Conservation (phyloP, 345 rosid species). For the Stellera chamaejasme region DNA sequence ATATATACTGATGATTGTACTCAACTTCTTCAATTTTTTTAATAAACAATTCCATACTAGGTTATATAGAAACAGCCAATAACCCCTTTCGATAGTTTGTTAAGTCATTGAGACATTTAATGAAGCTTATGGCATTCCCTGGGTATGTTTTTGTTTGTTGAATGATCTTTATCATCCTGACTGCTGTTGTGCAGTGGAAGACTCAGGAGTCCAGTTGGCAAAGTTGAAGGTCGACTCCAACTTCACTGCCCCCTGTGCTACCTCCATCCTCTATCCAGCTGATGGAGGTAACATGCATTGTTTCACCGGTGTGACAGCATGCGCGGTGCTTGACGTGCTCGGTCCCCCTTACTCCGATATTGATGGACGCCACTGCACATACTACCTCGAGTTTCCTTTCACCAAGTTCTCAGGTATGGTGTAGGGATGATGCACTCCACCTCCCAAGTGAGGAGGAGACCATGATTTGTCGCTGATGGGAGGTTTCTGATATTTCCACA, state of each 20-base stretch:
- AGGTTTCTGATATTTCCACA: neutral
- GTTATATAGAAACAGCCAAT: too few relatives aligned
- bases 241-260: conserved; percentile 63
- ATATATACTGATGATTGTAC: too few relatives aligned
- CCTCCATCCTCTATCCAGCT: conserved; percentile 79
- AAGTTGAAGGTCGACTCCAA: conserved; percentile 63
- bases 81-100: too few relatives aligned
- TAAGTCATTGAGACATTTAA: too few relatives aligned
- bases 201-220: conserved; percentile 49
- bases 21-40: too few relatives aligned
- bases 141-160: too few relatives aligned
- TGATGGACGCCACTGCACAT: conserved; percentile 77
- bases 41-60: too few relatives aligned
- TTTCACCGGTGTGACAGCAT: conserved; percentile 76
- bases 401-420: conserved; percentile 39
- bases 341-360: conserved; percentile 79
- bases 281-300: conserved; percentile 98
- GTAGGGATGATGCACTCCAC: too few relatives aligned
- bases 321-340: conserved; percentile 87
- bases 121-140: too few relatives aligned
- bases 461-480: too few relatives aligned
- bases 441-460: too few relatives aligned
- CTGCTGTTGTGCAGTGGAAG: conserved; percentile 24
- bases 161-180: too few relatives aligned
- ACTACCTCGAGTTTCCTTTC: conserved; percentile 55